Conservation (phyloP, 139 green algal species). For the Edaphochlamys debaryana region DNA sequence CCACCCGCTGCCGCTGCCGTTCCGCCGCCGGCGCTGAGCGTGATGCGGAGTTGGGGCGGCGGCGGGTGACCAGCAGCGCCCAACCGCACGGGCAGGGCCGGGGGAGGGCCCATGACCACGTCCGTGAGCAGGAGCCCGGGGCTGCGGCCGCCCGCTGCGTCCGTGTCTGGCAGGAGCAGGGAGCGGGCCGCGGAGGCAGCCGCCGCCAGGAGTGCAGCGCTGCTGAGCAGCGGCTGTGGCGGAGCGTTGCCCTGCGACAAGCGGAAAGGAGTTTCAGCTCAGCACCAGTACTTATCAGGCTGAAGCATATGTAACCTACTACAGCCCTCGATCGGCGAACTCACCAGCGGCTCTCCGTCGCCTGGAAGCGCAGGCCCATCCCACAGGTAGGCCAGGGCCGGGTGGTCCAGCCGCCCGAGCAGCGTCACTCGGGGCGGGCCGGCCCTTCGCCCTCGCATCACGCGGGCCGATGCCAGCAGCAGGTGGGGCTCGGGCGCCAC, state of each 20-base stretch:
- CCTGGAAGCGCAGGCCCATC: too few species aligned
- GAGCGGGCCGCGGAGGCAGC: conserved; percentile 40
- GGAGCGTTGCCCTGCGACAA: too few species aligned
- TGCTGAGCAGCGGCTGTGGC: conserved; percentile 40
- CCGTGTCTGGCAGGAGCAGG: conserved; percentile 1
- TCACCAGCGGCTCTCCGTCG: too few species aligned
- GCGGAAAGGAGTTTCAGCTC: too few species aligned
- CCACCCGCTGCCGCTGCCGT: not conserved
- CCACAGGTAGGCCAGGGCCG: conserved; percentile 62
- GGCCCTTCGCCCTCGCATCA: conserved; percentile 41
- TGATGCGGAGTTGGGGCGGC: conserved; percentile 29
- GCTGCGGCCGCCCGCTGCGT: not conserved
- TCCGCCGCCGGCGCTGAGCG: not conserved
- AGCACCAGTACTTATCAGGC: too few species aligned
- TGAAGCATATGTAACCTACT: too few species aligned
- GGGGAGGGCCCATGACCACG: conserved; percentile 48
- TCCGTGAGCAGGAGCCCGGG: conserved; percentile 43
- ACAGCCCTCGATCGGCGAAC: too few species aligned
- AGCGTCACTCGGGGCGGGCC: conserved; percentile 14
- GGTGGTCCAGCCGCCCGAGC: conserved; percentile 44
- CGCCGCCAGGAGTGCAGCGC: conserved; percentile 44
- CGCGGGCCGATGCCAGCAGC: conserved; percentile 44
- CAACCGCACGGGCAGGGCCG: conserved; percentile 42
- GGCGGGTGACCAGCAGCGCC: conserved; percentile 35
- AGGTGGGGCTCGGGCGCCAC: conserved; percentile 28